Base-by-base conservation (phyloP, 2,329 filamentous ascomycete species). In the Amesomyces nigricolor region DNA sequence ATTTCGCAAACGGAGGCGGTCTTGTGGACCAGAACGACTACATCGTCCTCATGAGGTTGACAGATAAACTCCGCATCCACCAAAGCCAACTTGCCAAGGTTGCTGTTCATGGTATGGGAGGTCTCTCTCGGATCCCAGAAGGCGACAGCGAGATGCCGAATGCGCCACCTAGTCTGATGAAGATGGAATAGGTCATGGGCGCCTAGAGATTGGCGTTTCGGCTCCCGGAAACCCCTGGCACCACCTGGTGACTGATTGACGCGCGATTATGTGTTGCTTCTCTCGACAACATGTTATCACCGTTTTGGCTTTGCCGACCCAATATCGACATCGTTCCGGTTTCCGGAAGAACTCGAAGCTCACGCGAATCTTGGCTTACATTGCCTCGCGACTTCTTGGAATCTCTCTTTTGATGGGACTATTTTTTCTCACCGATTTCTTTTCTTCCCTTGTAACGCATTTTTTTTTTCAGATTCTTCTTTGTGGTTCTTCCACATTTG, bases 21-120 rank as follows among this genome's bases (percentile, higher is more conserved):
- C 80, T 90, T 32, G 82, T 88, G 14, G 88, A 94, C 65, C 81
- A 89, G 46, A 81, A 82, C 64, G 91, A 96, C 60, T 91, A 87
- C 68, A 71, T 88, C 61, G 82, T 84, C 3, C 84, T 96, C 47
- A 78, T 89, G 16, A 89, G 90, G 67, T 74, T 96, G 61, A 92
- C 91, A 68, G 88, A 95, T 70, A 95, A 92, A 71, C 78, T 96
- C 30, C 84, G 88, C 58, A 75, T 95, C 37, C 82, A 87, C 46
- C 80, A 83, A 43, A 58, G 58, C 49, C 58, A 65, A 56, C 53
- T 58, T 53, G 29, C 67, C 58, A 57, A 71, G 67, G 62, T 61
- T 51, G 35, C 62, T 37, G 54, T 54, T 16, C 67, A 71, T 22
- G 69, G 70, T 2, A 71, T 80, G 51, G 77, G 78, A 3, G 77